Evolutionary conservation across 345 rosid genomes (phyloP), one percentile per base, ranked within the genome.

Genomic region (Brassica cretica): DNA sequence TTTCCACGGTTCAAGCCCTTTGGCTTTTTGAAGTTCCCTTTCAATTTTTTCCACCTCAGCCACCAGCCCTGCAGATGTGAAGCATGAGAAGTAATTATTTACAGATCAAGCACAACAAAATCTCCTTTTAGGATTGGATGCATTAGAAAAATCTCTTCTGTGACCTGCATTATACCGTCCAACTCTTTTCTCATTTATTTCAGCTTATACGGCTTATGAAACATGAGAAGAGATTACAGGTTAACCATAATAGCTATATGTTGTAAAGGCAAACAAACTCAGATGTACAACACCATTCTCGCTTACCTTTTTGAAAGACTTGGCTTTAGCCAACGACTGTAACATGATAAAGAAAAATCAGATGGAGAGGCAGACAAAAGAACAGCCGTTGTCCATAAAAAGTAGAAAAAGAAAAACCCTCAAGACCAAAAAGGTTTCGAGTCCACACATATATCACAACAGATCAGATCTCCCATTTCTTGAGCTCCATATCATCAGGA

Each of bases 401-500:
- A 6, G 44, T 21, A 21, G 24, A 21, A 21, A 21, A 21, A 21
- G 24, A 1, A 21, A 21, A 21, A 37, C 41, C 8, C 8, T 37
- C 8, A 6, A 33, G 41, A 37, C 41, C 8, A 37, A 37, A 37
- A 37, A 37, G 29, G 29, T 27, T 3, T 27, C 29, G 5, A 27
- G 29, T 27, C 29, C 44, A 9, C 44, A 8, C 44, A 37, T 10
- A 44, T 11, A 44, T 25, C 16, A 24, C 14, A 71, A 33, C 58
- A 27, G 39, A 70, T 71, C 72, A 77, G 14, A 56, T 64, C 37
- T 91, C 97, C 98, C 98, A 92, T 80, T 89, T 90, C 88, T 80
- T 92, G 86, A 94, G 78, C 81, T 94, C 93, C 98, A 94, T 94
- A 51, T 98, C 98, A 7, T 91, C 97, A 0, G 97, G 98, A 29